These are phyloP conservation scores for Stephanodiscus minutulus DNA, from an alignment of 108 stramenopile genomes.

Conservation along the genomic window DNA sequence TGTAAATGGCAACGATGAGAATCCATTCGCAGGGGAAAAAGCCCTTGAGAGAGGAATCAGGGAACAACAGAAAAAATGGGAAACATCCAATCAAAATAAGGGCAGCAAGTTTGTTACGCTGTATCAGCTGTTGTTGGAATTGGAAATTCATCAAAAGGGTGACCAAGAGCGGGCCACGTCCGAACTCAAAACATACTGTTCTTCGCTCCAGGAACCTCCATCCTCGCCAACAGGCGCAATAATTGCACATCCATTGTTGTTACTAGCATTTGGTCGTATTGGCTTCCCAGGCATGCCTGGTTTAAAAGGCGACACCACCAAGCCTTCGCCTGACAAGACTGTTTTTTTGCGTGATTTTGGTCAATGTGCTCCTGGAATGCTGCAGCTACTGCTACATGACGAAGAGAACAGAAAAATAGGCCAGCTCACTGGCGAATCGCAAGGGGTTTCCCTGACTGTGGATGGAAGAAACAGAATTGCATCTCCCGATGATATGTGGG, in stretches of 20 bases:
- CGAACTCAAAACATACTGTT: slow-evolving; percentile 18
- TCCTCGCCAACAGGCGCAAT: not conserved
- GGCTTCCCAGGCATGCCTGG: slow-evolving; percentile 2
- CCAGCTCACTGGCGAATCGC: not conserved
- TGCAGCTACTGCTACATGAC: slow-evolving; percentile 5
- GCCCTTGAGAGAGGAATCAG: slow-evolving; percentile 20
- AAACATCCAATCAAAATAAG: not conserved
- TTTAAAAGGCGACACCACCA: not conserved
- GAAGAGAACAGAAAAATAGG: slow-evolving; percentile 5
- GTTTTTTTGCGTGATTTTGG: slow-evolving; percentile 9
- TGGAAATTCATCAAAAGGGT: slow-evolving; percentile 17
- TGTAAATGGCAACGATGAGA: slow-evolving; percentile 11
- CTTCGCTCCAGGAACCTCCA: not conserved
- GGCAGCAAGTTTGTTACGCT: not conserved
- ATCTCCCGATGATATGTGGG: slow-evolving; percentile 16
- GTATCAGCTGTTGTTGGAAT: slow-evolving; percentile 18
- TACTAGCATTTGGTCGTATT: slow-evolving; percentile 23
- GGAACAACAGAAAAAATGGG: slow-evolving; percentile 4
- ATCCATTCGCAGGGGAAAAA: slow-evolving; percentile 31
- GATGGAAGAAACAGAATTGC: not conserved
- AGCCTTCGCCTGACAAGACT: not conserved
- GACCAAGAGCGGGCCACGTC: slow-evolving; percentile 23
- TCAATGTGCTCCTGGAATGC: slow-evolving; percentile 5
- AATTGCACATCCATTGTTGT: slow-evolving; percentile 13
- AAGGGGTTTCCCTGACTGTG: not conserved